A percentile compares a stretch with the other conserved stretches of the same genome.
These are phyloP conservation scores for Cytospora mali DNA, from an alignment of 2,329 filamentous ascomycete species.

Conservation along the genomic window DNA sequence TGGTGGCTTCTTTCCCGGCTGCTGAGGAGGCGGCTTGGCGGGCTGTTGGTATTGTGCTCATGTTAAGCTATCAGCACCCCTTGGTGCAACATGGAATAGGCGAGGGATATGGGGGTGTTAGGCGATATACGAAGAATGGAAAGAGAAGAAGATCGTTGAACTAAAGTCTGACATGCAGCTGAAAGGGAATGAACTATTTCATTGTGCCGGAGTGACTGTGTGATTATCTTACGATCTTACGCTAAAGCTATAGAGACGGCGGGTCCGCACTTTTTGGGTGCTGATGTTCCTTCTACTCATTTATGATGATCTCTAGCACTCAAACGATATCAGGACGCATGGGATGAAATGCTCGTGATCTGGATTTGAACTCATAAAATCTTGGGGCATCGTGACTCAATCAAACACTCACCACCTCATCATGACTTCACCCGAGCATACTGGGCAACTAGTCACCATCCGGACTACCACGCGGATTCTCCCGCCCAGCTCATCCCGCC, in stretches of 20 bases:
- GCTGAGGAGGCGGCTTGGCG: constrained; percentile 17
- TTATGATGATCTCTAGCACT: too few species aligned
- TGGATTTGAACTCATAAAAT: background rate
- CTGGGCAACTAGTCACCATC: constrained; percentile 3
- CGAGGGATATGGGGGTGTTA: too few species aligned
- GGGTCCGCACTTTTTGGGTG: background rate
- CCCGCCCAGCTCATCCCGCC: background rate
- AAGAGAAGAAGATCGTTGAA: too few species aligned
- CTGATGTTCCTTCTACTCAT: too few species aligned
- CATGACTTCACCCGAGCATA: background rate
- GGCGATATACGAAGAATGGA: too few species aligned
- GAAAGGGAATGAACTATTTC: background rate
- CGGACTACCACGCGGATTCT: constrained; percentile 9
- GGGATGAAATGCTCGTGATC: background rate
- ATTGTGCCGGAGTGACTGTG: too few species aligned
- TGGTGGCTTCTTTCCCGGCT: constrained; percentile 19
- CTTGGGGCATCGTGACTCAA: background rate
- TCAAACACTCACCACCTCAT: background rate
- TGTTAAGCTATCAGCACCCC: background rate
- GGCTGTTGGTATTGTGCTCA: constrained; percentile 23
- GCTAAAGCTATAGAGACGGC: background rate
- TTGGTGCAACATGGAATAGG: background rate
- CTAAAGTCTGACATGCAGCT: background rate
- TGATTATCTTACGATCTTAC: background rate
- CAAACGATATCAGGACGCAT: background rate